Conservation (phyloP, 345 rosid species). For the Angophora floribunda region DNA sequence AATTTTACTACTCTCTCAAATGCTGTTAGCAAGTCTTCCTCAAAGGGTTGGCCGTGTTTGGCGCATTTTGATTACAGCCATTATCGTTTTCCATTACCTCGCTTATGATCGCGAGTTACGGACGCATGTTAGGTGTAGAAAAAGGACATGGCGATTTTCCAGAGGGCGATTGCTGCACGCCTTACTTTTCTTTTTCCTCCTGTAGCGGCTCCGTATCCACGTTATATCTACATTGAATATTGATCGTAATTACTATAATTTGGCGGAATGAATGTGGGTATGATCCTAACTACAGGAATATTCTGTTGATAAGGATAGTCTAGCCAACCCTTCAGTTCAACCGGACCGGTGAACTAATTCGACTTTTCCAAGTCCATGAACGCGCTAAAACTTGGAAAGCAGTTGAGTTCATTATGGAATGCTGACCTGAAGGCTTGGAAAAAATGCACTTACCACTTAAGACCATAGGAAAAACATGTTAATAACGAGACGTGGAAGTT, state of each 20-base stretch:
- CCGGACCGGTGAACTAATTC: neutral
- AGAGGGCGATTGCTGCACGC: neutral
- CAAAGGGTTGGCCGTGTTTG: neutral
- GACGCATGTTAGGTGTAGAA: neutral
- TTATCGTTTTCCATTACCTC: neutral
- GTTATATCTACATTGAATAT: neutral
- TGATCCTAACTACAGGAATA: neutral
- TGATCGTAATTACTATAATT: neutral
- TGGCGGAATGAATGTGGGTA: neutral
- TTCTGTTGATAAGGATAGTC: neutral
- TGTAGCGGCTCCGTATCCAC: neutral
- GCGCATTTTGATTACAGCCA: neutral
- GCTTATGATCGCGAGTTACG: neutral
- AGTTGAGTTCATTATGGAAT: neutral
- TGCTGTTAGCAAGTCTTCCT: neutral
- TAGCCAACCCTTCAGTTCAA: neutral
- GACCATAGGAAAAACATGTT: neutral
- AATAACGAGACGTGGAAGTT: neutral
- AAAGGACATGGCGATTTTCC: neutral
- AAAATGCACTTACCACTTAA: neutral
- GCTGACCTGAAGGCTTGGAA: neutral
- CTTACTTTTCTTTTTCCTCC: neutral
- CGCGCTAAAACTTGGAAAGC: neutral
- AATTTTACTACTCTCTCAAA: neutral
- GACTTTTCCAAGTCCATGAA: neutral